Conservation (phyloP, 176 grass and related monocot genomes). For the Bothriochloa decipiens region DNA sequence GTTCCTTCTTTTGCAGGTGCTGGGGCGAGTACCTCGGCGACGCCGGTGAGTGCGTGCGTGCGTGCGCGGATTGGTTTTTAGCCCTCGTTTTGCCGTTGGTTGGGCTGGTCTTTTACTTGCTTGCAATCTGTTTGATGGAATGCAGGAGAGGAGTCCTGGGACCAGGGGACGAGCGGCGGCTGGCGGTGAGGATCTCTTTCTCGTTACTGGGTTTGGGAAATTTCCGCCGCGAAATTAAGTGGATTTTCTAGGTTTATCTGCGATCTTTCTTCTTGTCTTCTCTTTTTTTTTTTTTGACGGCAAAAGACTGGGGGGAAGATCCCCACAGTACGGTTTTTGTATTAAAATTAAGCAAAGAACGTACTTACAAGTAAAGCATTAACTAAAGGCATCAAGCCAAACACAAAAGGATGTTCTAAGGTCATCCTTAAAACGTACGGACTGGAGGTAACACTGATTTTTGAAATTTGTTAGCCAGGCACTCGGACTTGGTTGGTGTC, state of each 20-base stretch:
- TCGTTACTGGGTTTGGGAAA: not conserved
- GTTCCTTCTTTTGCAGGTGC: slow-evolving; percentile 13
- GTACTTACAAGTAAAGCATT: too few relatives aligned
- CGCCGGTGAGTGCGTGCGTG: not conserved
- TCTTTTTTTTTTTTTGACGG: too few relatives aligned
- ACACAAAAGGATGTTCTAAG: too few relatives aligned
- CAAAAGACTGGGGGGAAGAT: too few relatives aligned
- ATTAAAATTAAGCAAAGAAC: too few relatives aligned
- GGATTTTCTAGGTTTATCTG: not conserved
- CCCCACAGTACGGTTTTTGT: too few relatives aligned
- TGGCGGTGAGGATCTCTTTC: not conserved
- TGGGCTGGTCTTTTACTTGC: not conserved
- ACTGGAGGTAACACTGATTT: too few relatives aligned
- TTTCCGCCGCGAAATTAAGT: not conserved
- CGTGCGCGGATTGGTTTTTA: not conserved
- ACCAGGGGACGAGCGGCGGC: not conserved
- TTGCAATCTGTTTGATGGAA: slow-evolving; percentile 46
- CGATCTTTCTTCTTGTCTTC: not conserved
- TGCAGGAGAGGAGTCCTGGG: slow-evolving; percentile 27
- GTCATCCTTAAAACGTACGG: too few relatives aligned
- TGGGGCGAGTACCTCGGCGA: not conserved
- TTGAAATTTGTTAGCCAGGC: too few relatives aligned
- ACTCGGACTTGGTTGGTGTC: too few relatives aligned
- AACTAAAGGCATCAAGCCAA: too few relatives aligned
- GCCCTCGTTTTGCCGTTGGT: too few relatives aligned